Percentiles rank a stretch among this genome's conserved stretches.
Conservation (phyloP, 73 alveolate species). For the Symbiodinium pilosum region DNA sequence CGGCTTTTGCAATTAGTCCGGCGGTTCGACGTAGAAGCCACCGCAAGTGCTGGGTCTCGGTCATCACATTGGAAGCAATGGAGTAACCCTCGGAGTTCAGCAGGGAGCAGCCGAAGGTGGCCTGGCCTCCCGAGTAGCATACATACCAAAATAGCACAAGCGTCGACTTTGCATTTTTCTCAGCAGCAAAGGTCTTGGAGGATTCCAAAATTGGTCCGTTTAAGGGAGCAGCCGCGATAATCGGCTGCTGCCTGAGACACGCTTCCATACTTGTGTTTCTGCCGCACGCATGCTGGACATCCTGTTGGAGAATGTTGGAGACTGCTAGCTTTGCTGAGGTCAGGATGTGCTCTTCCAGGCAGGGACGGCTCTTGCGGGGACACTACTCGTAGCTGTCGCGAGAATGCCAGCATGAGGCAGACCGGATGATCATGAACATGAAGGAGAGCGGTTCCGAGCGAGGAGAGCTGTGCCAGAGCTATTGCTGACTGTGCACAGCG, state of each 20-base stretch:
- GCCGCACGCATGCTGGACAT: not conserved
- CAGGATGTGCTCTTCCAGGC: conserved; percentile 83
- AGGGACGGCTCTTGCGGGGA: not conserved
- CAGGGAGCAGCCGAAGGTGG: no score
- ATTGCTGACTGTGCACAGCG: not conserved
- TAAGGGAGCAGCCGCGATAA: conserved; percentile 86
- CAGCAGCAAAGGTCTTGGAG: conserved; percentile 28
- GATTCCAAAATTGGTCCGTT: conserved; percentile 80
- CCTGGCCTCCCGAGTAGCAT: no score
- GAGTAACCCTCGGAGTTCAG: no score
- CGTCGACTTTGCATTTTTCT: no score
- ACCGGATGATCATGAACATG: conserved; percentile 68
- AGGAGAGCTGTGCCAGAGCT: not conserved
- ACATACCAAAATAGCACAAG: no score
- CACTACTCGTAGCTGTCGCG: no score
- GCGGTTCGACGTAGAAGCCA: no score
- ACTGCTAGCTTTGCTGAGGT: not conserved
- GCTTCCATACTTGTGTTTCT: no score
- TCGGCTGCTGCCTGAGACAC: conserved; percentile 15
- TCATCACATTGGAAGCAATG: no score
- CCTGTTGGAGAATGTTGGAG: not conserved
- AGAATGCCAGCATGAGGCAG: conserved; percentile 2
- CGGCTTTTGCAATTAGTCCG: no score
- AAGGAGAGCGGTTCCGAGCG: not conserved
- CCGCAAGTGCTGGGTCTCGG: no score